Evolutionary conservation across 2,329 filamentous ascomycete genomes (phyloP), one percentile per base, ranked within the genome.

Genomic region (Colletotrichum limetticola): DNA sequence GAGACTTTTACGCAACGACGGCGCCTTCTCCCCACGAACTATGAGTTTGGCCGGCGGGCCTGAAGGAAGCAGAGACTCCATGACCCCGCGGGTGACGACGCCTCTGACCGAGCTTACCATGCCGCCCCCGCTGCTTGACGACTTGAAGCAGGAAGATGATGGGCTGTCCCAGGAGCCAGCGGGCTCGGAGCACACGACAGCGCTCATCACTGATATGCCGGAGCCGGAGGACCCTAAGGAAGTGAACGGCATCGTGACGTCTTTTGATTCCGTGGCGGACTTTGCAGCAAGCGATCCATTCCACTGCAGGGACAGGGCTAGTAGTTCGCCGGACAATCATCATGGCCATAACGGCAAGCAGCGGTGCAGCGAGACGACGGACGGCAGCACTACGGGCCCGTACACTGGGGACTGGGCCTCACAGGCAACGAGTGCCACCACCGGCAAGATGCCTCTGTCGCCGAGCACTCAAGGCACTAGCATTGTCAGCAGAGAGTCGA

Each of bases 381-480:
- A 92, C 68, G 88, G 87, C 57, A 90, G 90, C 79, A 85, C 83
- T 56, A 89, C 89, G 8, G 86, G 84, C 1, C 87, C 86, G 0
- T 85, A 84, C 60, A 85, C 86, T 0, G 89, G 87, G 11, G 90
- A 92, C 76, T 91, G 90, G 89, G 87, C 88, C 3, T 91, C 89
- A 4, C 90, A 91, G 76, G 89, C 87, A 5, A 92, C 90, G 16
- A 91, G 89, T 76, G 90, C 89, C 9, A 90, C 90, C 1, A 91
- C 90, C 1, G 87, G 89, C 62, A 91, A 91, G 80, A 88, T 91
- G 87, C 89, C 90, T 4, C 82, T 91, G 46, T 92, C 90, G 28
- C 91, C 91, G 2, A 92, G 90, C 78, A 92, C 91, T 3, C 86
- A 91, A 77, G 91, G 90, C 52, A 92, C 91, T 22, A 92, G 90